Base-by-base conservation (phyloP, 1,284 basidiomycete genomes). In the Porodaedalea pini region DNA sequence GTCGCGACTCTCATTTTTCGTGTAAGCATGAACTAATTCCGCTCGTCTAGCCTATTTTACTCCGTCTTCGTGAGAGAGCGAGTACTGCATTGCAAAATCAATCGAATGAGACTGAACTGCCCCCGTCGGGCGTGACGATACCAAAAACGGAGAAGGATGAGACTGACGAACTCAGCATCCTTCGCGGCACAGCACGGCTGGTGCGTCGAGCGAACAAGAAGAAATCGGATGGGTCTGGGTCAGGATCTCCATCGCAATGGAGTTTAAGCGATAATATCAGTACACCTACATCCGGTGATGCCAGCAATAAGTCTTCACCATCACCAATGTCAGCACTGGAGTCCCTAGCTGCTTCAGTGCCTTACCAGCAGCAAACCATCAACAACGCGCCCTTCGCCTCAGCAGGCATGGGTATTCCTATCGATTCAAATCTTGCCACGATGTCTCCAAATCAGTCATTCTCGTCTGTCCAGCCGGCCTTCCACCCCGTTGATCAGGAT, bases 31-130 rank as follows among this genome's bases (percentile, higher is more conserved):
- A 23, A 3, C 44, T 34, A n/a, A 45, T 23, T 34, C 17, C 34
- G 21, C 19, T 31, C 19, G 8, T 23, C 15, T 40, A 60, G 58
- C 58, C 58, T 5, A 48, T 56, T 32, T 39, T 60, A 10, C 29
- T 27, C 25, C 54, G 54, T 17, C 54, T 60, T 17, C 48, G 41
- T 25, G 44, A 56, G 17, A 51, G 36, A 43, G 58, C 58, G 4
- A 17, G 8, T 39, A 13, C 11, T n/a, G 34, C 45, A 4, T n/a
- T 54, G 17, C 34, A 40, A 17, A 57, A 47, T 19, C 36, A 34
- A 17, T 37, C 41, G 7, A 29, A 45, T 29, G 19, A 47, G 10
- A 29, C 29, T 27, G 45, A 27, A 34, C 32, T 6, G 27, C 3
- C 25, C 15, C 27, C 45, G 15, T 15, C 25, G 8, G 45, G 15